Conservation (phyloP, 805 yeast genomes). For the Wickerhamomyces sydowiorum region DNA sequence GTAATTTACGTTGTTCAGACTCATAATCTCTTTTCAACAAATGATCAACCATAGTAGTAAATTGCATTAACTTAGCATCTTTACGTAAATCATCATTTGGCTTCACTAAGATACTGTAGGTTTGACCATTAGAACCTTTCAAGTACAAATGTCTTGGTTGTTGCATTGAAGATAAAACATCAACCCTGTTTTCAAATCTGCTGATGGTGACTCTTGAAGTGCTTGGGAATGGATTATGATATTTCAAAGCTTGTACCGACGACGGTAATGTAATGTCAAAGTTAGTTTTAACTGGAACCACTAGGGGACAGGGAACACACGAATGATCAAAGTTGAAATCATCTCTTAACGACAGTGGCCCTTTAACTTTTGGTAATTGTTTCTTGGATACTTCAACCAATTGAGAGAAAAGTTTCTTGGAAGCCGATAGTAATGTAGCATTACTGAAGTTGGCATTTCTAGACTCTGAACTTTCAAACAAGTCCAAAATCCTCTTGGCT, state of each 20-base stretch:
- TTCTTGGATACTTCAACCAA: constrained; percentile 22
- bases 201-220: constrained; percentile 47
- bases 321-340: constrained; percentile 38
- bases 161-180: constrained; percentile 75
- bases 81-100: constrained; percentile 88
- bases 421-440: constrained; percentile 10
- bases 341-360: constrained; percentile 22
- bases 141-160: constrained; percentile 75
- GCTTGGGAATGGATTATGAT: constrained; percentile 39
- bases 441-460: constrained; percentile 12
- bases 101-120: constrained; percentile 75
- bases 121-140: constrained; percentile 71
- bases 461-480: constrained; percentile 20
- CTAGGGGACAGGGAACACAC: constrained; percentile 45
- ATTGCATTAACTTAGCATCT: constrained; percentile 88
- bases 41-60: constrained; percentile 81
- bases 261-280: constrained; percentile 63
- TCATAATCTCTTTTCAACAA: constrained; percentile 61
- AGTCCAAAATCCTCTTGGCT: constrained; percentile 39
- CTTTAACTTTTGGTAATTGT: constrained; percentile 9
- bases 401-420: constrained; percentile 23
- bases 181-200: constrained; percentile 61
- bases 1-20: constrained; percentile 64
- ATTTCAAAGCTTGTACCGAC: constrained; percentile 34
- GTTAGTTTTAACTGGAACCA: constrained; percentile 69